Evolutionary conservation across 768 basidiomycete species (phyloP), one percentile per base, ranked within the genome.

Genomic region (Cytidiella melzeri): DNA sequence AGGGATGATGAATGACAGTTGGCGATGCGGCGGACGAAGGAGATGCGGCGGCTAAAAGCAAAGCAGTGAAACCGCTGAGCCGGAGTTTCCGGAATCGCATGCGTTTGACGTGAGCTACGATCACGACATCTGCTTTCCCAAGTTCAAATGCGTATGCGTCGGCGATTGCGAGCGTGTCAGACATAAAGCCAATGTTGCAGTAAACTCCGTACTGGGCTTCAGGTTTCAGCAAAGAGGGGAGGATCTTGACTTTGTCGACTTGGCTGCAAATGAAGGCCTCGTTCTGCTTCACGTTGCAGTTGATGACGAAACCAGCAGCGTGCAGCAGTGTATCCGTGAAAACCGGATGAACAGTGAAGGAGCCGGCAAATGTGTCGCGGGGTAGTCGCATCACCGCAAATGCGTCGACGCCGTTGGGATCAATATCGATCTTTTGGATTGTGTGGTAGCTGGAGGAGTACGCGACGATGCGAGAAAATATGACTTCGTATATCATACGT

Each of bases 271-370:
- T 82, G 60, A 76, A 83, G 1, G 74, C 81, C 46, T 84, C 75
- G 23, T 75, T 67, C 21, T 68, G 47, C 9, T 67, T 62, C 6
- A 73, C 76, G 36, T 71, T 74, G 57, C 79, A 60, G 61, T 88
- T 89, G 21, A 79, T 73, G 27, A 87, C 66, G 63, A 88, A 85
- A 3, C 87, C 87, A 0, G 84, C 78, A 30, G 77, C 72, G 50
- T 88, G 87, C 25, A 87, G 66, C 25, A 88, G 67, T 0, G 81
- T 78, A 54, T 88, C 86, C 50, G 77, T 67, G 64, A 87, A 84
- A 21, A 84, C 60, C 4, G 80, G 77, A 52, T 82, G 73, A 3
- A 69, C 64, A 9, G 70, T 66, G 52, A 73, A 77, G 11, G 61
- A 54, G 23, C 57, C 53, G 23, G 67, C 61, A 15, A 56, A 53